Base-by-base conservation (phyloP, 176 grass and related monocot genomes). In the Phoenix roebelenii region DNA sequence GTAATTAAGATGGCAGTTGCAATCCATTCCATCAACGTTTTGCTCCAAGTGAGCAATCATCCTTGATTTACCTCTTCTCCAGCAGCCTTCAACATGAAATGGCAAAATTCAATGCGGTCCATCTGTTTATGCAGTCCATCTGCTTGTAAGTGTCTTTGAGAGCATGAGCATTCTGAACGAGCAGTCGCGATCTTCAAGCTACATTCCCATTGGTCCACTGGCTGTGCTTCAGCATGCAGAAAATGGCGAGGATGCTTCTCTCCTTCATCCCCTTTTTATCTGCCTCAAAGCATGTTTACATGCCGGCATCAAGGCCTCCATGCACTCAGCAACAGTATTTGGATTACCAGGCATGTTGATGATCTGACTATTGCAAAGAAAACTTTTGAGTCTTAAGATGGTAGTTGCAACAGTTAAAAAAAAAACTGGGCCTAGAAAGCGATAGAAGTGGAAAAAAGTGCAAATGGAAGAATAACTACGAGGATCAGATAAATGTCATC, bases 311-410 rank as follows among this genome's bases (percentile, higher is more conserved):
- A 92, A 73, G 0, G 93, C 93, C 29, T 79, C 79, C 84, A 85
- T 78, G 73, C 93, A 97, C 67, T 97, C 93, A 0, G 84, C 80
- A 5, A 88, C 93, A 0, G 93, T 84, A 25, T 97, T 97, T 2
- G 93, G 93, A 69, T 97, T 91, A 17, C 93, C 93, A 0, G 93
- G 93, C 84, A 97, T 97, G 82, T 91, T 97, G 56, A 97, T 85
- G 65, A 97, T 91, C 87, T 44, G 12, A 44, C 9, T 3, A 3
- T 44, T 44, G 10, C 7, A 44, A 44, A 2, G 9, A 44, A 14
- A 12, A 44, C 12, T n/a, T n/a, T n/a, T 12, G 10, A 39, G 35
- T 44, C 9, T 44, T 44, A 44, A 44, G 10, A 12, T 12, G 35
- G 35, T 3, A 14, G 12, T 7, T 1, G 12, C 35, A 44, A 44